These are phyloP conservation scores for Lepidium aucheri DNA, from an alignment of 345 rosid species.

Conservation along the genomic window DNA sequence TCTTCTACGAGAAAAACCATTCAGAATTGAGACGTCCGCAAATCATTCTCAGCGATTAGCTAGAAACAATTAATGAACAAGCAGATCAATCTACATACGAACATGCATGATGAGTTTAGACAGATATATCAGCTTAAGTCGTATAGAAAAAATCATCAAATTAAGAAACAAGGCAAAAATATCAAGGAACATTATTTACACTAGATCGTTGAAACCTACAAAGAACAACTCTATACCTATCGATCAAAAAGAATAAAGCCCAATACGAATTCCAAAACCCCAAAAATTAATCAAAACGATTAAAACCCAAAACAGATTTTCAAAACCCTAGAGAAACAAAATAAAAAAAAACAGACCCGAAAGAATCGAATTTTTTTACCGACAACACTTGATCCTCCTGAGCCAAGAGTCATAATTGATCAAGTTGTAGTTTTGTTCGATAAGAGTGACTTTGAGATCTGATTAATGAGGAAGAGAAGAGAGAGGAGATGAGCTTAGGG, in stretches of 20 bases:
- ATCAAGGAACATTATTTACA: not conserved
- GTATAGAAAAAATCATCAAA: not conserved
- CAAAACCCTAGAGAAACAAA: slow-evolving; percentile 13
- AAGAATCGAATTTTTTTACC: slow-evolving; percentile 31
- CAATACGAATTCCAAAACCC: not conserved
- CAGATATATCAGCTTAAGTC: not conserved
- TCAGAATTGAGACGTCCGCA: not conserved
- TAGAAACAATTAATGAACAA: not conserved
- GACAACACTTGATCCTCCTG: slow-evolving; percentile 84
- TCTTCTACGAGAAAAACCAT: not conserved
- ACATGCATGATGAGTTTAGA: not conserved
- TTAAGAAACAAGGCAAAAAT: not conserved
- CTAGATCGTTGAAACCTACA: slow-evolving; percentile 1
- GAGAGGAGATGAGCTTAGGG: not conserved
- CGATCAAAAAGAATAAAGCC: not conserved
- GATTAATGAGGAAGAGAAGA: not conserved
- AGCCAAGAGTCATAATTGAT: slow-evolving; percentile 72
- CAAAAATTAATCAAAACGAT: not conserved
- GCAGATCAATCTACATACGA: not conserved
- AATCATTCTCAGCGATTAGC: not conserved
- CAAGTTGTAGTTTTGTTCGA: slow-evolving; percentile 4
- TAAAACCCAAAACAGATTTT: slow-evolving; percentile 4
- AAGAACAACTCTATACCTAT: not conserved
- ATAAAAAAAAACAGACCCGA: not conserved
- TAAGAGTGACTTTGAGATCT: slow-evolving; percentile 34